Evolutionary conservation across 139 green algal species (phyloP), one percentile per base, ranked within the genome.

Genomic region (Closterium sp.): DNA sequence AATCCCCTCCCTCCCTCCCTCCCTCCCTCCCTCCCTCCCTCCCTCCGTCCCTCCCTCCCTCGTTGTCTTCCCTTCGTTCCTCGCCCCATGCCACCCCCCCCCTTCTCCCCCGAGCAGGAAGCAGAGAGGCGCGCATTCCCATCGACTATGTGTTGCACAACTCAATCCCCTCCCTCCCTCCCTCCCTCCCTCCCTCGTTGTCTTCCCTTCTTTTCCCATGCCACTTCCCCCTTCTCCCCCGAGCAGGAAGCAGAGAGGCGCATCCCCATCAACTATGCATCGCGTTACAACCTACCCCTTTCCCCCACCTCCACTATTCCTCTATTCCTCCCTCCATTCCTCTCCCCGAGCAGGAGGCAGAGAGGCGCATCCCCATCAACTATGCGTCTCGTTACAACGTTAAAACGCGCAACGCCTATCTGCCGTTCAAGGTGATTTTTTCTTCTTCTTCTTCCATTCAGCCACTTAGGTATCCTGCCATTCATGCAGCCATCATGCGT

Each of bases 351-450:
- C 87, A 91, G 84, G 89, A 91, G 76, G 98, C 98, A 4, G 98
- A 99, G 97, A 93, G 98, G 10, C 96, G 97, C 92, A 99, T 99
- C 93, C 98, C 98, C 23, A 97, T 99, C 95, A 99, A 99, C 94
- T 99, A 99, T 92, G 96, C 96, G 34, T 84, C 83, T 86, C 85
- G 93, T 16, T 95, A 95, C 88, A 88, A 90, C 21, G 88, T 95
- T 33, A 95, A 94, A 3, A 96, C 95, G 21, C 93, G 95, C 25
- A 96, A 97, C 92, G 96, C 95, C 16, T 99, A 99, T 96, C 96
- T 99, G 93, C 98, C 98, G 33, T 99, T 99, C 96, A 99, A 99
- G 95, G 97, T 97, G 34, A 84, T 21, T n/a, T n/a, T n/a, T n/a
- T n/a, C n/a, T n/a, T n/a, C n/a, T n/a, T n/a, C n/a, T n/a, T n/a